phyloP scores from a whole-genome alignment of 2,329 filamentous ascomycete genomes.

The Phyllosticta ampelicida region DNA sequence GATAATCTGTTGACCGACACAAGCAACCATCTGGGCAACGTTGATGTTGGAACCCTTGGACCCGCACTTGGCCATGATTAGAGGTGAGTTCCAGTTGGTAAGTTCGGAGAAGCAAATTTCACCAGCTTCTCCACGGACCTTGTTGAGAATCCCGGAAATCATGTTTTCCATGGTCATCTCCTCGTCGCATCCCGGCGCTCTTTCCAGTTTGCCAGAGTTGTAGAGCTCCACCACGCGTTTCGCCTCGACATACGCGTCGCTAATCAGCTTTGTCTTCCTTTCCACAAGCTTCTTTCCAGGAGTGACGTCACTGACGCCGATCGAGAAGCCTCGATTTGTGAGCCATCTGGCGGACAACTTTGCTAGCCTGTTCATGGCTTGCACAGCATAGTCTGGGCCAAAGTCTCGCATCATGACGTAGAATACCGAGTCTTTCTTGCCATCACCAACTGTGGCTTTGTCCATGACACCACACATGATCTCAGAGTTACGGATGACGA shows the following conservation, averaged over 20 bases:
- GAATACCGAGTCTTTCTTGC: slow-evolving; percentile 96
- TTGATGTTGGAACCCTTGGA: slow-evolving; percentile 98
- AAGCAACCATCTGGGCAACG: slow-evolving; percentile 96
- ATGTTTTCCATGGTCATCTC: slow-evolving; percentile 84
- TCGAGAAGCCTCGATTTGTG: slow-evolving; percentile 87
- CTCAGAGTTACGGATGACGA: slow-evolving; percentile 91
- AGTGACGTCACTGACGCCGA: slow-evolving; percentile 90
- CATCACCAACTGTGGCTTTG: slow-evolving; percentile 91
- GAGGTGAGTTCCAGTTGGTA: slow-evolving; percentile 80
- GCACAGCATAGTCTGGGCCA: slow-evolving; percentile 76
- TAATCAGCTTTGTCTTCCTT: slow-evolving; percentile 66
- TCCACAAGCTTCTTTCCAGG: slow-evolving; percentile 60
- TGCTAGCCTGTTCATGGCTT: slow-evolving; percentile 86
- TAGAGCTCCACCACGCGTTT: slow-evolving; percentile 75
- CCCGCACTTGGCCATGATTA: slow-evolving; percentile 95
- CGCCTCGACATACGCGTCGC: slow-evolving; percentile 67
- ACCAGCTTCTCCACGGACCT: slow-evolving; percentile 84
- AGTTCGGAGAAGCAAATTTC: slow-evolving; percentile 81
- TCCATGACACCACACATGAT: slow-evolving; percentile 98
- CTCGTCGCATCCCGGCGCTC: slow-evolving; percentile 80
- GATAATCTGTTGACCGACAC: slow-evolving; percentile 97
- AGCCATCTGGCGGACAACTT: slow-evolving; percentile 83
- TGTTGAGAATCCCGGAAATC: slow-evolving; percentile 83
- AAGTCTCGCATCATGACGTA: slow-evolving; percentile 95
- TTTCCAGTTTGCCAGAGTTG: slow-evolving; percentile 69